A percentile compares a stretch with the other conserved stretches of the same genome.
These are phyloP conservation scores for Hanseniaspora jakobsenii DNA, from an alignment of 805 yeast species.

Conservation along the genomic window DNA sequence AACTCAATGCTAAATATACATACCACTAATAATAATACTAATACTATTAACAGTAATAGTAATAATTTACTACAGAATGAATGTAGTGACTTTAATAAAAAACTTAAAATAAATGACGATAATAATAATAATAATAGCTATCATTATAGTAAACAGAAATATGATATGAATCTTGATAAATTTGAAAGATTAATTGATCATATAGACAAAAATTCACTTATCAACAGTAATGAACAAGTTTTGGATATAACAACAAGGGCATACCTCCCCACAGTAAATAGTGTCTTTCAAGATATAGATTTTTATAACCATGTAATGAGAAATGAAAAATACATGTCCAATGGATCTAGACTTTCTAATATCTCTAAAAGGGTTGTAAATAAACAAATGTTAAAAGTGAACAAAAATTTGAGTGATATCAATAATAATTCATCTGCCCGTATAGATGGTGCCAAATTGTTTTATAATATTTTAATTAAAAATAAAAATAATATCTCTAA, in stretches of 20 bases:
- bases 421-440: slow-evolving; percentile 20
- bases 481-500: background rate
- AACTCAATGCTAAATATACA: too few relatives aligned
- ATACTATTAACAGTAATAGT: background rate
- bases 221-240: background rate
- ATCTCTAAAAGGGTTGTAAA: slow-evolving; percentile 28
- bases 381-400: slow-evolving; percentile 16
- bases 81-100: slow-evolving; percentile 4
- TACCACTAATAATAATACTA: background rate
- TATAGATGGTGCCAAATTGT: slow-evolving; percentile 28
- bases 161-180: slow-evolving; percentile 1
- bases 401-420: slow-evolving; percentile 10
- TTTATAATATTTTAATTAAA: slow-evolving; percentile 25
- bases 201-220: background rate
- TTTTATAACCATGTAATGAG: slow-evolving; percentile 25
- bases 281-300: slow-evolving; percentile 25
- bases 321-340: slow-evolving; percentile 22
- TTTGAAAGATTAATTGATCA: slow-evolving; percentile 7
- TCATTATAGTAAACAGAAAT: background rate
- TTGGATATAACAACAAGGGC: slow-evolving; percentile 23
- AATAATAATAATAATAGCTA: background rate
- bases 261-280: slow-evolving; percentile 26
- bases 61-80: background rate
- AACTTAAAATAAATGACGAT: slow-evolving; percentile 5
- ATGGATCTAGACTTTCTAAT: slow-evolving; percentile 28